Percentiles rank a stretch among this genome's conserved stretches.
phyloP scores from a whole-genome alignment of 768 basidiomycete genomes.

The Trichaptum fuscoviolaceum region DNA sequence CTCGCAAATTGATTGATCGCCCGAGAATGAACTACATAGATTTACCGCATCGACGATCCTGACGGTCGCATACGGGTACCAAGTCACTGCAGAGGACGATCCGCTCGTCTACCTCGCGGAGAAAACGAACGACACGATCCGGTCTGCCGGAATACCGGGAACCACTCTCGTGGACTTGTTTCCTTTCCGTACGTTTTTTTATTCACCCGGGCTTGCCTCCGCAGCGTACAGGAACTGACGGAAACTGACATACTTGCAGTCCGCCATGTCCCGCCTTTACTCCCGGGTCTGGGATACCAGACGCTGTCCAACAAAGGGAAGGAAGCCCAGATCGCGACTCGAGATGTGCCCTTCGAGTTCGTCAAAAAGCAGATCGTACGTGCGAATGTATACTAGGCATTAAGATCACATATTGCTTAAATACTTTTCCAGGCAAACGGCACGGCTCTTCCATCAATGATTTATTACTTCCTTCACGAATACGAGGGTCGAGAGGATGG shows the following conservation, averaged over 20 bases:
- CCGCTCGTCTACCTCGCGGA: slow-evolving; percentile 21
- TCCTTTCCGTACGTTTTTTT: slow-evolving; percentile 21
- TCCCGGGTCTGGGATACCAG: background rate
- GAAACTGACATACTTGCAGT: slow-evolving; percentile 1
- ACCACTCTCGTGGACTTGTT: slow-evolving; percentile 29
- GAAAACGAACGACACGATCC: slow-evolving; percentile 19
- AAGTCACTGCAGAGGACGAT: slow-evolving; percentile 10
- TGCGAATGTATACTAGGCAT: background rate
- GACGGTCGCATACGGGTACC: slow-evolving; percentile 3
- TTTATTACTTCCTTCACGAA: background rate
- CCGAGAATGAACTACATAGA: background rate
- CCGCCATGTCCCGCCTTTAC: background rate
- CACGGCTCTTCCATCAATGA: background rate
- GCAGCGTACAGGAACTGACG: too few species aligned
- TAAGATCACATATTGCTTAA: background rate
- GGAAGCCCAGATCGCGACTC: background rate
- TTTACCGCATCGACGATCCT: slow-evolving; percentile 1
- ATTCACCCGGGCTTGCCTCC: too few species aligned
- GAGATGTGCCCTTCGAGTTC: background rate
- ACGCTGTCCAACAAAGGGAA: background rate
- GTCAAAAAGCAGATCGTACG: background rate
- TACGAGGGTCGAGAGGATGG: background rate
- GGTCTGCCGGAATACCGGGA: slow-evolving; percentile 22
- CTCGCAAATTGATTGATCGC: background rate
- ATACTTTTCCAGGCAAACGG: background rate